Evolutionary conservation across 2,329 filamentous ascomycete species (phyloP), one percentile per base, ranked within the genome.

Genomic region (Venturia aucupariae): DNA sequence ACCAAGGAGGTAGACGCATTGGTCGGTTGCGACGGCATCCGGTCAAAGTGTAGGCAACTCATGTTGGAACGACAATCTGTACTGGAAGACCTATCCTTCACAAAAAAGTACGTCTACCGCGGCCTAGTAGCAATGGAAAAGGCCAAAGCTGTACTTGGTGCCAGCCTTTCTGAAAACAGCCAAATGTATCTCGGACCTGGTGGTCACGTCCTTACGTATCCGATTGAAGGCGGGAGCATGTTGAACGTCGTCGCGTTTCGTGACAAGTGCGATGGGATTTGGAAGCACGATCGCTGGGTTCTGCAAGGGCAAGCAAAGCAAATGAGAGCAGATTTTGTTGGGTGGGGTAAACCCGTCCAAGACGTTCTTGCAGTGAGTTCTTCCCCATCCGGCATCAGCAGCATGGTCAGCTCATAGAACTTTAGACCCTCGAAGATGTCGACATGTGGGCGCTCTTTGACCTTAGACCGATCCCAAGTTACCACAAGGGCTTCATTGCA

Each of bases 21-120:
- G 0, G 74, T 81, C 60, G 79, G 79, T 3, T 78, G 76, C 62
- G 80, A 82, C 67, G 80, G 80, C 2, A 78, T 82, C 67, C 79
- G 80, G 62, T 30, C 38, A 8, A 24, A 5, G n/a, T 44, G 24
- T n/a, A 44, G 60, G 15, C 5, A 46, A 62, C 24, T 39, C 22
- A 22, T 62, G 27, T 39, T 62, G 10, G 6, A 44, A 35, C 44
- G 35, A 22, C 4, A 39, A 38, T 62, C 4, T 35, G 35, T 42
- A 24, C 24, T 41, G 22, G 42, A 66, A 35, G 35, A 59, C n/a
- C n/a, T 42, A 44, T 35, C 39, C 39, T 67, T 35, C 41, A n/a
- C 65, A 8, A 35, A 22, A 7, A 62, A 35, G 10, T 62, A 62
- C 60, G 42, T 51, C 39, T 62, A 62, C 60, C 60, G 60, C 39